phyloP scores from a whole-genome alignment of 1,284 basidiomycete species.

The Spongiforma sp. region DNA sequence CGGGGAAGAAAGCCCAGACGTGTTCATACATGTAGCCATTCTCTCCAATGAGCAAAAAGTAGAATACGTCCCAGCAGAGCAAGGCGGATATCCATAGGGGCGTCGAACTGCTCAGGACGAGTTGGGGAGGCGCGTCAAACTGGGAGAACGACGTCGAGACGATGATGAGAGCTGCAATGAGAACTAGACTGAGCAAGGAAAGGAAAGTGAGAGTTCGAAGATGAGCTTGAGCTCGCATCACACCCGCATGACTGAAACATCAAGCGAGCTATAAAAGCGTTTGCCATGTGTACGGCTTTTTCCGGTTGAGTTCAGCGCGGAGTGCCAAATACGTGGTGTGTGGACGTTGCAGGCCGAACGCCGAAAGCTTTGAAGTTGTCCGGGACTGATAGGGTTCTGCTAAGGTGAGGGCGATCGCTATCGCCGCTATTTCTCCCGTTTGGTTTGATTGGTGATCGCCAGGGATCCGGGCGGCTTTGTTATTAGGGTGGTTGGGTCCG shows the following conservation, averaged over 20 bases:
- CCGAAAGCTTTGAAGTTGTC: no score
- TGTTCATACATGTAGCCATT: slow-evolving; percentile 80
- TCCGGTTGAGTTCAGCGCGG: no score
- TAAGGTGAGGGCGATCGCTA: background rate
- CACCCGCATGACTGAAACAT: no score
- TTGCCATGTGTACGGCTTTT: no score
- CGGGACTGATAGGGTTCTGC: no score
- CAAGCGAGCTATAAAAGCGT: no score
- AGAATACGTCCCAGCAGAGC: slow-evolving; percentile 91
- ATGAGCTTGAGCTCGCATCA: slow-evolving; percentile 17
- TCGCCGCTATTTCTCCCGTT: background rate
- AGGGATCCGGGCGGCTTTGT: background rate
- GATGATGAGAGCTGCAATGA: slow-evolving; percentile 26
- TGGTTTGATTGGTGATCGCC: background rate
- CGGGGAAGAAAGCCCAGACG: slow-evolving; percentile 89
- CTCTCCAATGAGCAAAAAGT: slow-evolving; percentile 75
- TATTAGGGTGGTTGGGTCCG: background rate
- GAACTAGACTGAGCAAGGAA: slow-evolving; percentile 29
- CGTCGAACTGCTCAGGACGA: slow-evolving; percentile 29
- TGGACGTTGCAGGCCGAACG: no score
- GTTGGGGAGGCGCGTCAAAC: slow-evolving; percentile 53
- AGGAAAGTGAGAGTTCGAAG: slow-evolving; percentile 28
- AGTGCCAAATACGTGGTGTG: no score
- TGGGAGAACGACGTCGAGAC: slow-evolving; percentile 40
- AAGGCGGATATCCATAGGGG: slow-evolving; percentile 39